Evolutionary conservation across 129 eudicot genomes (phyloP), one percentile per base, ranked within the genome.

Genomic region (Arctium lappa): DNA sequence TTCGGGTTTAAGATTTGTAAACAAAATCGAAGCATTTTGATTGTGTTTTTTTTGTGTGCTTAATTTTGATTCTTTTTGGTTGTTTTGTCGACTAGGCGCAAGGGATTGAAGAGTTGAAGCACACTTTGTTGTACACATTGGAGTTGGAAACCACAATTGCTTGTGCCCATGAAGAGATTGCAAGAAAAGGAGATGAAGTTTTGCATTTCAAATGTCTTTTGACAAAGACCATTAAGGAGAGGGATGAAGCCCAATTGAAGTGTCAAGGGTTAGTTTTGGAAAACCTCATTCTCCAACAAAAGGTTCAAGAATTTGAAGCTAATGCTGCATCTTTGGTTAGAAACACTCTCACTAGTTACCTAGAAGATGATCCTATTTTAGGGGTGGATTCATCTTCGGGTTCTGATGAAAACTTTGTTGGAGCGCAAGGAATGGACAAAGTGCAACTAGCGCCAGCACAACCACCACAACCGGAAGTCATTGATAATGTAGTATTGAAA

Each of bases 141-240:
- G 98, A 93, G 91, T 83, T 91, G 69, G 92, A 93, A 83, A 87
- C 92, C 31, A 84, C 98, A 73, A 77, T 93, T 69, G 66, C 86
- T 10, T 87, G 91, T 62, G 91, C 94, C n/a, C 97, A 92, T 30
- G 98, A 94, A 12, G 97, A 94, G 75, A 85, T 94, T 79, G 85
- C 97, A 68, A 89, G 90, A 80, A 94, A 92, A 89, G 94, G 86
- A 63, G 98, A 92, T 69, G 97, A 92, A 79, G 79, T 90, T 37
- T 15, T 89, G 86, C 91, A 90, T 37, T 90, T 94, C 74, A 91
- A 92, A 79, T 85, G 63, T 62, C 85, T 92, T 66, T 80, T 92
- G 69, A 66, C 92, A 31, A 86, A 74, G 69, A 80, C 89, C 30
- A 81, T 88, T 32, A 88, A 91, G 75, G 98, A 94, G 68, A 90